These are phyloP conservation scores for Flaveria linearis DNA, from an alignment of 129 eudicot genomes.

Conservation along the genomic window DNA sequence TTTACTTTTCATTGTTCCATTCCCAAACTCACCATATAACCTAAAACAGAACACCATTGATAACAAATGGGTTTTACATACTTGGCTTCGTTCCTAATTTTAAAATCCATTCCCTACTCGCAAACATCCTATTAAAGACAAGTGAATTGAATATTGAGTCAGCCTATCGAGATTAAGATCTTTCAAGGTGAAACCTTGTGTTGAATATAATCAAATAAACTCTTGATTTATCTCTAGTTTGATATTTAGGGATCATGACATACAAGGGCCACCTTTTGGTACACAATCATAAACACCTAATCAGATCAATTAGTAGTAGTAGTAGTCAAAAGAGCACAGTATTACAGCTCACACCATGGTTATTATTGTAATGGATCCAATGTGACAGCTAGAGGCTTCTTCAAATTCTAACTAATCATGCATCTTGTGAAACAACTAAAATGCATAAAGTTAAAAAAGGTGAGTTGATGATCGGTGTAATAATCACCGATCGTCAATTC, in stretches of 20 bases:
- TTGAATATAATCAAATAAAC: not conserved
- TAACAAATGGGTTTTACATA: too few relatives aligned
- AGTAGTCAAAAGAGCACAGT: slow-evolving; percentile 10
- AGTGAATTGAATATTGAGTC: not conserved
- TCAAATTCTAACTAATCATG: slow-evolving; percentile 27
- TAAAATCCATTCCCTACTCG: too few relatives aligned
- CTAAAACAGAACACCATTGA: too few relatives aligned
- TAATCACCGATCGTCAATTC: slow-evolving; percentile 5
- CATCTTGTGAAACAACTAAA: slow-evolving; percentile 22
- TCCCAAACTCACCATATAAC: too few relatives aligned
- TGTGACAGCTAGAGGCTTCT: slow-evolving; percentile 25
- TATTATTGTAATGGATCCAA: slow-evolving; percentile 31
- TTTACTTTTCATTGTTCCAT: too few relatives aligned
- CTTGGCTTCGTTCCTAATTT: too few relatives aligned
- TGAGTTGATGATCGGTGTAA: slow-evolving; percentile 9
- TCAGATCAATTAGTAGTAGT: not conserved
- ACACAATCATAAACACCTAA: slow-evolving; percentile 17
- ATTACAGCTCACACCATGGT: slow-evolving; percentile 20
- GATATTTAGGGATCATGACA: not conserved
- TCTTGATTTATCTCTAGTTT: not conserved
- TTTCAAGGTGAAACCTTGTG: not conserved
- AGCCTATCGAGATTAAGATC: not conserved
- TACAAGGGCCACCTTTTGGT: slow-evolving; percentile 4
- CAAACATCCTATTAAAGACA: not conserved
- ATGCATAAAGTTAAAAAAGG: slow-evolving; percentile 5